Percentiles rank a stretch among this genome's conserved stretches.
phyloP scores from a whole-genome alignment of 2,329 filamentous ascomycete genomes.

The Scytalidium sp. region DNA sequence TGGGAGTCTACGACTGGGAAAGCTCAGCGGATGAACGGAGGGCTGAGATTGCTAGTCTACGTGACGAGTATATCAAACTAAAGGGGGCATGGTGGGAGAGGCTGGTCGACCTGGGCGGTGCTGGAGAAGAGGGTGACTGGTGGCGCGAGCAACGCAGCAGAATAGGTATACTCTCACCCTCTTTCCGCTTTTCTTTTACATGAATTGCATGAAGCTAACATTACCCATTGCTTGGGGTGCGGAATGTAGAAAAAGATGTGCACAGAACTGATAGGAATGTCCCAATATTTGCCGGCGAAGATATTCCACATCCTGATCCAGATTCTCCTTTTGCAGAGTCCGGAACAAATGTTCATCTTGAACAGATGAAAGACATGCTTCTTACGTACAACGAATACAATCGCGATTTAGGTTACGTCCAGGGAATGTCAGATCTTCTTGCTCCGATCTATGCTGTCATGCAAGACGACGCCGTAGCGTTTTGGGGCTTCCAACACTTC shows the following conservation, averaged over 20 bases:
- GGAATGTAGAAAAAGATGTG: conserved; percentile 85
- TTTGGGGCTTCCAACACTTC: conserved; percentile 94
- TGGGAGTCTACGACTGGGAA: conserved; percentile 92
- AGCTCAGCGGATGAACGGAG: conserved; percentile 83
- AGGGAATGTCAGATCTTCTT: conserved; percentile 97
- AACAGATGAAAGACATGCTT: conserved; percentile 99
- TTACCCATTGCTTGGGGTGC: conserved; percentile 50
- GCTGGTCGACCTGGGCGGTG: conserved; percentile 76
- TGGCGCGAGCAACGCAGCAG: conserved; percentile 92
- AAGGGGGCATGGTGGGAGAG: conserved; percentile 97
- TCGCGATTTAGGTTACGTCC: conserved; percentile 90
- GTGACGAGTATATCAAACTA: conserved; percentile 90
- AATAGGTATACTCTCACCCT: conserved; percentile 68
- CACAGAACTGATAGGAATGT: conserved; percentile 94
- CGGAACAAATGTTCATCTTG: conserved; percentile 94
- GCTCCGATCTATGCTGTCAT: conserved; percentile 95
- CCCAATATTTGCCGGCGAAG: conserved; percentile 93
- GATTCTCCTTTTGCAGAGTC: conserved; percentile 90
- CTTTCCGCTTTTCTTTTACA: conserved; percentile 3
- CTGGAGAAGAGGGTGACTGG: conserved; percentile 84
- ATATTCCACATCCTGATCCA: conserved; percentile 93
- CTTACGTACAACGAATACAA: conserved; percentile 99
- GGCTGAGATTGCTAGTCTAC: conserved; percentile 76
- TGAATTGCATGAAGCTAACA: conserved; percentile 25
- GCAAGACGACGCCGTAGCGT: conserved; percentile 94